Conservation (phyloP, 371 early-diverging fungal species). For the Mucor lusitanicus region DNA sequence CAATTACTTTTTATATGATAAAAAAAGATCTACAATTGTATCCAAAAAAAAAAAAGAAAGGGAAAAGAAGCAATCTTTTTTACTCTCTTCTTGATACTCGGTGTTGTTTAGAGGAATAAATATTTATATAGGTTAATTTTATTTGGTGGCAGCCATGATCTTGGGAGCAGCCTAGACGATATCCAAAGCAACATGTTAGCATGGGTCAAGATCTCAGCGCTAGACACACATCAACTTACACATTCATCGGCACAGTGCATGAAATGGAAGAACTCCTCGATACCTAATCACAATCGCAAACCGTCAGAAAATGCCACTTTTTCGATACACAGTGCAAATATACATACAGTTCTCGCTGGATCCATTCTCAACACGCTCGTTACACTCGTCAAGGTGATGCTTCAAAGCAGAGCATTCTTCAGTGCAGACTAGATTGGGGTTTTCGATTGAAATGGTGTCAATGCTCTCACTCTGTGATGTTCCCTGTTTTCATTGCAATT, state of each 20-base stretch:
- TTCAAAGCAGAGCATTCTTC: constrained; percentile 49
- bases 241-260: constrained; percentile 62
- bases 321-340: not conserved
- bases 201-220: not conserved
- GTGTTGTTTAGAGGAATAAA: constrained; percentile 13
- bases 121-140: constrained; percentile 17
- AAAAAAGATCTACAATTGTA: constrained; percentile 4
- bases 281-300: constrained; percentile 30
- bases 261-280: constrained; percentile 63
- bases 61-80: constrained; percentile 3
- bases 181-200: not conserved
- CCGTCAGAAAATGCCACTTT: not conserved
- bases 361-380: constrained; percentile 60
- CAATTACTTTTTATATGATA: not conserved
- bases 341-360: constrained; percentile 54
- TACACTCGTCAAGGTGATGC: constrained; percentile 59
- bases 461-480: not conserved
- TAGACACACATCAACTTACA: constrained; percentile 40
- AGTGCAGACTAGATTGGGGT: constrained; percentile 40
- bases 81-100: not conserved
- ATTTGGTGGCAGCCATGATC: constrained; percentile 49
- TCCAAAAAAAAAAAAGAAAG: constrained; percentile 1
- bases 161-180: constrained; percentile 47
- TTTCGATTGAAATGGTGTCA: not conserved
- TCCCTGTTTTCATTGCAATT: not conserved